A percentile compares a stretch with the other conserved stretches of the same genome.
These are phyloP conservation scores for Zea mays DNA, from an alignment of 176 grass and related monocot genomes.

Conservation along the genomic window Zm-B73-REFERENCE-NAM-5.0 NC_050097.1:200232501-200233000, in stretches of 20 bases:
- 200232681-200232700: no score
- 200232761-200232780: not conserved
- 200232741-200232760: not conserved
- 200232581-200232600: no score
- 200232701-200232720: not conserved
- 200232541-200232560: no score
- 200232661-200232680: no score
- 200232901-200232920: not conserved
- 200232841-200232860: not conserved
- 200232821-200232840: slow-evolving; percentile 27
- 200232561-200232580: no score
- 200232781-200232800: not conserved
- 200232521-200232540: no score
- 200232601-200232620: no score
- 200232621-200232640: no score
- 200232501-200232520: no score
- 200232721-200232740: not conserved
- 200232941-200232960: not conserved
- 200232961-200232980: no score
- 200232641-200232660: no score
- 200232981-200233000: no score
- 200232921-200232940: not conserved
- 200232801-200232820: slow-evolving; percentile 8
- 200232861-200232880: slow-evolving; percentile 25
- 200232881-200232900: not conserved